Conservation (phyloP, 1,284 basidiomycete species). For the Vanrija sp. region DNA sequence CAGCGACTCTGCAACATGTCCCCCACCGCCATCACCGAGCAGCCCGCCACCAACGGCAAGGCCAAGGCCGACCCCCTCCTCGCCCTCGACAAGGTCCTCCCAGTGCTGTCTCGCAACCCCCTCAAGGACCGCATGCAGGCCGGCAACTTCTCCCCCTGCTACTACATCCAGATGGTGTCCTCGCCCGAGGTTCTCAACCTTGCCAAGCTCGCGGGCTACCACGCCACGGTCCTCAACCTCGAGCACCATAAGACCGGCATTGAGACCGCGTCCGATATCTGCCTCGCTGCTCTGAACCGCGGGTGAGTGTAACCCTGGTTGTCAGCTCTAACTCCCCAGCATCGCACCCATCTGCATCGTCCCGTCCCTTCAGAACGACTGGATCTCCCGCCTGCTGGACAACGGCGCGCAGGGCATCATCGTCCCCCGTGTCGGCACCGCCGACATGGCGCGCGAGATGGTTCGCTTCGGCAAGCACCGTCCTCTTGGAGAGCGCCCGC, state of each 20-base stretch:
- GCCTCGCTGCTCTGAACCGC: slow-evolving; percentile 2
- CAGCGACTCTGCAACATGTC: too few relatives aligned
- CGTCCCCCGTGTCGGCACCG: slow-evolving; percentile 8
- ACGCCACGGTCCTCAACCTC: slow-evolving; percentile 7
- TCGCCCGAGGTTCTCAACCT: slow-evolving; percentile 6
- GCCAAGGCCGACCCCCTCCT: too few relatives aligned
- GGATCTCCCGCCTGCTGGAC: slow-evolving; percentile 13
- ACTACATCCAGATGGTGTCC: slow-evolving; percentile 5
- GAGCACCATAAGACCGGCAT: slow-evolving; percentile 9
- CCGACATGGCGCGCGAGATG: slow-evolving; percentile 9
- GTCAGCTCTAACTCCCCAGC: not conserved
- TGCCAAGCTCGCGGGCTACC: slow-evolving; percentile 14
- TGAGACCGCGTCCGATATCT: slow-evolving; percentile 1
- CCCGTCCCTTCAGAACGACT: slow-evolving; percentile 5
- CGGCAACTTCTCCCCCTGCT: slow-evolving; percentile 2
- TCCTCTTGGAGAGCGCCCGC: slow-evolving; percentile 12
- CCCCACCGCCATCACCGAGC: too few relatives aligned
- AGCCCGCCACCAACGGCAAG: too few relatives aligned
- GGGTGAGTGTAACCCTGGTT: not conserved
- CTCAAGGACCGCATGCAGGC: slow-evolving; percentile 10
- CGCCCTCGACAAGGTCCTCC: too few relatives aligned
- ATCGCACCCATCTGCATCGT: slow-evolving; percentile 8
- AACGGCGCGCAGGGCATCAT: slow-evolving; percentile 16
- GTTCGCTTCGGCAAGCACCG: slow-evolving; percentile 13
- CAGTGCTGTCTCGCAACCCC: not conserved